Percentiles rank a stretch among this genome's conserved stretches.
Evolutionary conservation across 192 early-diverging fungal species (phyloP).

Genomic region (Rhizoclosmatium globosum): DNA sequence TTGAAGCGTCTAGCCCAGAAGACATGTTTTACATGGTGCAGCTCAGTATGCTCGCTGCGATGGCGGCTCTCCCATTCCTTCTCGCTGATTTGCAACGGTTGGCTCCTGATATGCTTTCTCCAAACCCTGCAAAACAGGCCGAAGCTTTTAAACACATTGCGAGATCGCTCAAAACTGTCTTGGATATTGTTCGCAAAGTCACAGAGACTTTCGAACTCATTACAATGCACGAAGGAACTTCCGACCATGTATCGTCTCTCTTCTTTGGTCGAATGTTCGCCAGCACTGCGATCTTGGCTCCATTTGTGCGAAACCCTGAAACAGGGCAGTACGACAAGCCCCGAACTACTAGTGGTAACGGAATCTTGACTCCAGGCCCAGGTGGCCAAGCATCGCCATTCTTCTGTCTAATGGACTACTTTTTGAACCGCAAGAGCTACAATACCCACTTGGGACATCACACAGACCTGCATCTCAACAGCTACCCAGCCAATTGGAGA

Average conservation of each 20-base stretch:
- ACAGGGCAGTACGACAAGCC: neutral
- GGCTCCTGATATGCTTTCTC: neutral
- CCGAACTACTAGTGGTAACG: neutral
- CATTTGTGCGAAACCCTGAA: neutral
- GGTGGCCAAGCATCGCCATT: no score
- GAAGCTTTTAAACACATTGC: neutral
- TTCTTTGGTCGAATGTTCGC: slow-evolving; percentile 4
- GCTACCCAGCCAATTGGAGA: neutral
- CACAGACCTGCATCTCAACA: neutral
- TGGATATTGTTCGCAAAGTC: slow-evolving; percentile 4
- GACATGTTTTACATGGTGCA: neutral
- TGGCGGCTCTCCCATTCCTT: neutral
- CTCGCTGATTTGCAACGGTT: neutral
- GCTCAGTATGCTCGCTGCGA: neutral
- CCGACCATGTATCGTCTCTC: neutral
- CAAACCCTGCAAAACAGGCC: neutral
- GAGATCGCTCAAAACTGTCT: neutral
- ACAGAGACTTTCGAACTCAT: neutral
- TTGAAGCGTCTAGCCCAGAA: neutral
- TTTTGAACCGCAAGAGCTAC: neutral
- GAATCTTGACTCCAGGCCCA: no score
- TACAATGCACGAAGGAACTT: neutral
- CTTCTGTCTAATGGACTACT: neutral
- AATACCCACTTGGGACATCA: neutral
- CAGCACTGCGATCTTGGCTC: neutral